These are phyloP conservation scores for Malus orientalis DNA, from an alignment of 306 rosid genomes.

Conservation along the genomic window DNA sequence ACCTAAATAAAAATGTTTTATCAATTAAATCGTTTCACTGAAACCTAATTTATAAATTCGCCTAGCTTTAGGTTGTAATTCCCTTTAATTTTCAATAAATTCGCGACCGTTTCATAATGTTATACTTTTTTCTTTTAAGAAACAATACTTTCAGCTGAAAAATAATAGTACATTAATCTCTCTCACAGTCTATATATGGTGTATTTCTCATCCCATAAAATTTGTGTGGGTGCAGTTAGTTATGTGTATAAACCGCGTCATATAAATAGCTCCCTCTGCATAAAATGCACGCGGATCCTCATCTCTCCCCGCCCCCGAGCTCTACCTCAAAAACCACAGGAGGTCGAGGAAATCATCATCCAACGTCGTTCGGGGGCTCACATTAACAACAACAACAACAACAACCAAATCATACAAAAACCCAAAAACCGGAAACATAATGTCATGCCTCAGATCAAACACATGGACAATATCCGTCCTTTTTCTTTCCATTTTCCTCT, in stretches of 20 bases:
- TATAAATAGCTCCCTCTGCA: neutral
- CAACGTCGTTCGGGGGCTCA: neutral
- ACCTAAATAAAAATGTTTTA: neutral
- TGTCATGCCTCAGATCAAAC: slow-evolving; percentile 29
- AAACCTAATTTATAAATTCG: no score
- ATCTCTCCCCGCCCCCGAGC: neutral
- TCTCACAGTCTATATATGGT: neutral
- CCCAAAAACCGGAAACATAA: slow-evolving; percentile 17
- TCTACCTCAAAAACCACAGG: slow-evolving; percentile 1
- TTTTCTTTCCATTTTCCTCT: slow-evolving; percentile 1
- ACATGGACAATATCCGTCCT: neutral
- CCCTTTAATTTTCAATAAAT: no score
- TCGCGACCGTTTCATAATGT: no score
- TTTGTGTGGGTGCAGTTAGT: neutral
- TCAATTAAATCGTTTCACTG: no score
- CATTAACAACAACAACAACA: neutral
- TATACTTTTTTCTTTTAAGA: neutral
- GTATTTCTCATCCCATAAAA: neutral
- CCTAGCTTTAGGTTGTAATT: no score
- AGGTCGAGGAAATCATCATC: slow-evolving; percentile 1
- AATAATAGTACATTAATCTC: neutral
- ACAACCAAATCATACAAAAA: neutral
- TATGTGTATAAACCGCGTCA: neutral
- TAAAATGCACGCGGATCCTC: neutral
- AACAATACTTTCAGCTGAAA: neutral